Conservation (phyloP, 306 rosid genomes). For the Argentina anserina region DNA sequence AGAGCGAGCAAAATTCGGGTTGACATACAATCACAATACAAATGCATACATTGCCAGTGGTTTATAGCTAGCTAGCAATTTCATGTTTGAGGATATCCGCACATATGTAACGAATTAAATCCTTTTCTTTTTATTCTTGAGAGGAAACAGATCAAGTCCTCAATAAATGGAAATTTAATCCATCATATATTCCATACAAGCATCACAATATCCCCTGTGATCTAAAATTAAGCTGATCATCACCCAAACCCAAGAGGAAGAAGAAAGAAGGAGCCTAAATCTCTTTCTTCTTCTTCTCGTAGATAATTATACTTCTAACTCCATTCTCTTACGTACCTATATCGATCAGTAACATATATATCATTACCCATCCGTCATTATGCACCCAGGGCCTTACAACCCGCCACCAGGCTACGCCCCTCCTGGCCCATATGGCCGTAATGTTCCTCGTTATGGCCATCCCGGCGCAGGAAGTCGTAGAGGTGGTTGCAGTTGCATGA, state of each 20-base stretch:
- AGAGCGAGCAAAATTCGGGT: slow-evolving; percentile 9
- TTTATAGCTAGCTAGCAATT: background rate
- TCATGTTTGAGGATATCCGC: slow-evolving; percentile 27
- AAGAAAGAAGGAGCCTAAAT: background rate
- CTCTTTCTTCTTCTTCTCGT: slow-evolving; percentile 1
- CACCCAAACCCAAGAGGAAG: background rate
- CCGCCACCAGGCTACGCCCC: background rate
- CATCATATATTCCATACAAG: slow-evolving; percentile 3
- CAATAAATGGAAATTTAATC: slow-evolving; percentile 22
- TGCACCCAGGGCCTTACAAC: slow-evolving; percentile 1
- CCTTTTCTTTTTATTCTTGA: slow-evolving; percentile 10
- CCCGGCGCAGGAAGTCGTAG: background rate
- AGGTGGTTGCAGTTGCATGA: background rate
- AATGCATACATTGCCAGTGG: background rate
- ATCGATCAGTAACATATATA: background rate
- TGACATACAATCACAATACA: background rate
- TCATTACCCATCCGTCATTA: background rate
- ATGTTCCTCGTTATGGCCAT: slow-evolving; percentile 13
- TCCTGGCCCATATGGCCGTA: background rate
- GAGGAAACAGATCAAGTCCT: slow-evolving; percentile 32
- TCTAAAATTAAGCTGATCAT: background rate
- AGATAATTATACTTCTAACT: background rate
- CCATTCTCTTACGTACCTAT: background rate
- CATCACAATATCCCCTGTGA: background rate
- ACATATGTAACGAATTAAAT: slow-evolving; percentile 31